Percentiles rank a stretch among this genome's conserved stretches.
Conservation (phyloP, 345 rosid genomes). For the Gossypium rotundifolium region DNA sequence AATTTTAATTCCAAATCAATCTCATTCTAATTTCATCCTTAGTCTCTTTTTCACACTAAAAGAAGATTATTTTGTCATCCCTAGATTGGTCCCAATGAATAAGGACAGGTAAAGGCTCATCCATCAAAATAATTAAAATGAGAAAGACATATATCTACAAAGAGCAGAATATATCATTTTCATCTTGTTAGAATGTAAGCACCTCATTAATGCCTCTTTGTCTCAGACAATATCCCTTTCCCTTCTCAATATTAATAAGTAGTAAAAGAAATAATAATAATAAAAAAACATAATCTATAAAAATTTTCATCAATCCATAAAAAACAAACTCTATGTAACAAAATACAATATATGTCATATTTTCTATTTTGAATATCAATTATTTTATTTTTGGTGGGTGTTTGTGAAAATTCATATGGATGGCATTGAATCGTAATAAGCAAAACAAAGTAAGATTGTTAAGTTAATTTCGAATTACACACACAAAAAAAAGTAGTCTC, state of each 20-base stretch:
- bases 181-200: constrained; percentile 25
- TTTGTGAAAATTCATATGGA: too few species aligned
- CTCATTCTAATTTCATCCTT: too few species aligned
- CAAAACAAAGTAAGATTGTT: too few species aligned
- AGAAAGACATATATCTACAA: constrained; percentile 17
- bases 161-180: constrained; percentile 3
- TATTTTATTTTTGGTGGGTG: too few species aligned
- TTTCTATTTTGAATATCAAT: background rate
- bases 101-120: background rate
- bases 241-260: background rate
- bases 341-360: too few species aligned
- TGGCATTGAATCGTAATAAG: too few species aligned
- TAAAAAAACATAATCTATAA: background rate
- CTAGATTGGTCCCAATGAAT: background rate
- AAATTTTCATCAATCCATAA: background rate
- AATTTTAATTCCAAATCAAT: too few species aligned
- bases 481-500: too few species aligned
- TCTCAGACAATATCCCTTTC: background rate
- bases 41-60: too few species aligned
- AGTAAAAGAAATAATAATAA: background rate
- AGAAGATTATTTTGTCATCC: background rate
- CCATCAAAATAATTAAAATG: constrained; percentile 2
- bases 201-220: background rate
- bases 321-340: background rate
- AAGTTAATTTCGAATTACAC: too few species aligned